Base-by-base conservation (phyloP, 441 rosid species). In the Cnidoscolus chayamansa region DNA sequence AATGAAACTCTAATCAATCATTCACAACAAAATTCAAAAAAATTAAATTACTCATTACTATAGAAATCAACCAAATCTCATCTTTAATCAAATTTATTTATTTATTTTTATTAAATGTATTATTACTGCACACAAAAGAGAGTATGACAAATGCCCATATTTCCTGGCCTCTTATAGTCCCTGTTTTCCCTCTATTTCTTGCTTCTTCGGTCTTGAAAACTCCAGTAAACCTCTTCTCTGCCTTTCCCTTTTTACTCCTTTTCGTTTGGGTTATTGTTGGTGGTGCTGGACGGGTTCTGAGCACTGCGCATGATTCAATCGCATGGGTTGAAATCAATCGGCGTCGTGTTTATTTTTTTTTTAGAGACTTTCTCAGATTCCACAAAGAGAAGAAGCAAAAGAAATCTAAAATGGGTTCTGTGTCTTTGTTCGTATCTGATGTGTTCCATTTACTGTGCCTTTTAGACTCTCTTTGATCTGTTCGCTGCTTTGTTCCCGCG, bases 281-380 rank as follows among this genome's bases (percentile, higher is more conserved):
- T 16, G 17, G 50, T 19, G 47, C 9, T 66, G 3, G 45, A 5
- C 68, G 66, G 61, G 68, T 74, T 77, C 76, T 75, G 71, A 75
- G 79, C 81, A 72, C 81, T 68, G 71, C 83, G 84, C 82, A 85
- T 82, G 92, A 78, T 84, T 84, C 79, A 84, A 78, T 78, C 82
- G 75, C 54, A 71, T 71, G 83, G 77, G 80, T 70, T 67, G 49
- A 74, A 76, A 50, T 81, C 80, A 80, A 80, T 74, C 79, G 74
- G 78, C 79, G 75, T 60, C 76, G 15, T 16, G 51, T 70, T 35
- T 25, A 25, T 25, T 79, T 82, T 74, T 77, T 64, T 55, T 69
- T 81, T 83, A 90, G 90, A 68, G 77, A 77, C 85, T 80, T 64
- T 78, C 86, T 89, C 95, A 82, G 89, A 88, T 88, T 87, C 88